phyloP scores from a whole-genome alignment of 352 stramenopile genomes.

The Phytophthora podocarpi region DNA sequence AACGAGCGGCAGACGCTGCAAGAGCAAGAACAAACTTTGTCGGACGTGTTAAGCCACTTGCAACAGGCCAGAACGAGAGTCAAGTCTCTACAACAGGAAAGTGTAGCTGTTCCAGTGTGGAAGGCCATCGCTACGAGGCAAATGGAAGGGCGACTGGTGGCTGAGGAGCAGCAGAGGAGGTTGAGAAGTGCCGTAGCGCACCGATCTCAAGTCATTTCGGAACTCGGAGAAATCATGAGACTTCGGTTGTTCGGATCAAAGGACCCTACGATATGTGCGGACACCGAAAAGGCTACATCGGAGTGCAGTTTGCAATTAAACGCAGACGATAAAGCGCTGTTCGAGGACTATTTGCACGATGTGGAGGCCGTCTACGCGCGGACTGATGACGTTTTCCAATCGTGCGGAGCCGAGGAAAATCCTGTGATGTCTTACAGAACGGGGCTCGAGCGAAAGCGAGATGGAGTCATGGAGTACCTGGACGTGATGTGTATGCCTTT shows the following conservation, averaged over 20 bases:
- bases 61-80: slow-evolving; percentile 3
- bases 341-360: slow-evolving; percentile 25
- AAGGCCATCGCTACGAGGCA: slow-evolving; percentile 17
- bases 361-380: slow-evolving; percentile 18
- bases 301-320: not conserved
- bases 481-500: slow-evolving; percentile 25
- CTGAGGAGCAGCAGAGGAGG: slow-evolving; percentile 9
- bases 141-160: slow-evolving; percentile 8
- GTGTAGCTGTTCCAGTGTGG: not conserved
- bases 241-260: not conserved
- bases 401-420: slow-evolving; percentile 1
- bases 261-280: not conserved
- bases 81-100: not conserved
- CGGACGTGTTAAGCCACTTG: not conserved
- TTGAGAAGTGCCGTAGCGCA: slow-evolving; percentile 1
- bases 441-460: not conserved
- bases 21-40: slow-evolving; percentile 14
- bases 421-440: slow-evolving; percentile 1
- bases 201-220: slow-evolving; percentile 4
- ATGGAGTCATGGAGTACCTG: slow-evolving; percentile 15
- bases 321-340: slow-evolving; percentile 7
- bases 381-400: slow-evolving; percentile 19
- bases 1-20: slow-evolving; percentile 15
- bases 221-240: not conserved
- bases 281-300: not conserved